Base-by-base conservation (phyloP, 208 protist genomes). In the Wallacemonas rigidus region DNA sequence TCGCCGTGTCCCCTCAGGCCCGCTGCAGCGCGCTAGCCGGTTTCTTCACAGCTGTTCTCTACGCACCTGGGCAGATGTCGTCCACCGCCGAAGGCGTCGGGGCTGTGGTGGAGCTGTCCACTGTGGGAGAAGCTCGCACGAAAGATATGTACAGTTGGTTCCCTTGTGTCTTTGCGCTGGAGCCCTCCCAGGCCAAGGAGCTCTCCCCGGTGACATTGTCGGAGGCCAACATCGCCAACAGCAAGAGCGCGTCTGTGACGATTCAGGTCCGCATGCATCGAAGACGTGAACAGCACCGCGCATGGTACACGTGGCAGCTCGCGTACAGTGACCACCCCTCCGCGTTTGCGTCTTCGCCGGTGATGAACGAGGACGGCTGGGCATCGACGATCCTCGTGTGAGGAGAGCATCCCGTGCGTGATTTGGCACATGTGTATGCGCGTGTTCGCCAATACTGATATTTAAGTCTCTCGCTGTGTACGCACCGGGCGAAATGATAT, bases 71-170 rank as follows among this genome's bases (percentile, higher is more conserved):
- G 12, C 36, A 70, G 12, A 26, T 26, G 26, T 26, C 26, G 26
- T 26, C 26, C 26, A 26, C 26, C 26, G 26, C 26, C 26, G 26
- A 26, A 26, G 26, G 26, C 26, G 26, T 26, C 26, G 45, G 12
- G 45, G 40, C 87, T 72, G 2, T 73, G 48, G 39, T 6, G 35
- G 40, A 65, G 60, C 60, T 65, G 40, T 65, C 60, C 3, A 65
- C 26, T 9, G 12, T 65, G 40, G 41, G 41, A 4, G 40, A 14
- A 8, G 12, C 60, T 3, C 83, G 88, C 44, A 95, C 92, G 15
- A 39, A 41, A 35, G 81, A 74, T 61, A 84, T 97, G 83, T 95
- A 88, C 78, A 97, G 92, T 75, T 97, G 92, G 90, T 97, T 97
- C 74, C 92, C 92, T 0, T 90, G 81, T 77, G 60, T 89, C 36